Base-by-base conservation (phyloP, 2,329 filamentous ascomycete species). In the Botrytis porri region DNA sequence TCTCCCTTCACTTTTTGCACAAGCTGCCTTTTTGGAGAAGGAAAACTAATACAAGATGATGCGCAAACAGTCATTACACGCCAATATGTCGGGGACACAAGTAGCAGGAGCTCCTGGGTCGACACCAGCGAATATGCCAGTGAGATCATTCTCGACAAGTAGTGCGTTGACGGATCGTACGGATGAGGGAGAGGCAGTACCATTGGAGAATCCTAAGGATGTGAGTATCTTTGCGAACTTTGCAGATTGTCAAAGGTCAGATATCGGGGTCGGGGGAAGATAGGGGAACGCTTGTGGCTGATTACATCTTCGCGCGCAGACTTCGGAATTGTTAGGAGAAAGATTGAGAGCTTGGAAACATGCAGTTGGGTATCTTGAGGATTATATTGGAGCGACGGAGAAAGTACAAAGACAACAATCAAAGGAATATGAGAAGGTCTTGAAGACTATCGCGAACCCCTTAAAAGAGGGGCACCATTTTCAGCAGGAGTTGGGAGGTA, bases 331-430 rank as follows among this genome's bases (percentile, higher is more conserved):
- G 67, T 91, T 99, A 76, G 87, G 91, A 72, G 94, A 98, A 85
- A 90, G 96, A 76, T 87, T 99, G 75, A 92, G 93, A 79, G 96
- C 96, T 64, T 99, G 94, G 94, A 98, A 98, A 82, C 95, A 98
- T 82, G 93, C 95, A 75, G 93, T 94, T 75, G 93, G 87, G 73
- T 95, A 97, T 81, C 87, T 99, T 65, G 94, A 98, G 83, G 94
- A 97, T 69, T 99, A 98, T 82, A 87, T 98, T 79, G 85, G 85
- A 43, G 90, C 92, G 10, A 93, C 94, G 5, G 94, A 97, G 82
- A 98, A 95, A 86, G 86, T 93, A 73, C 92, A 98, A 81, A 92
- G 90, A 80, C 87, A 89, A 18, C 92, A 97, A 78, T 90, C 93
- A 71, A 98, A 97, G 85, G 95, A 98, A 82, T 97, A 97, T 80